These are phyloP conservation scores for Allomyces arbusculus DNA, from an alignment of 192 early-diverging fungal genomes.

Conservation along the genomic window DNA sequence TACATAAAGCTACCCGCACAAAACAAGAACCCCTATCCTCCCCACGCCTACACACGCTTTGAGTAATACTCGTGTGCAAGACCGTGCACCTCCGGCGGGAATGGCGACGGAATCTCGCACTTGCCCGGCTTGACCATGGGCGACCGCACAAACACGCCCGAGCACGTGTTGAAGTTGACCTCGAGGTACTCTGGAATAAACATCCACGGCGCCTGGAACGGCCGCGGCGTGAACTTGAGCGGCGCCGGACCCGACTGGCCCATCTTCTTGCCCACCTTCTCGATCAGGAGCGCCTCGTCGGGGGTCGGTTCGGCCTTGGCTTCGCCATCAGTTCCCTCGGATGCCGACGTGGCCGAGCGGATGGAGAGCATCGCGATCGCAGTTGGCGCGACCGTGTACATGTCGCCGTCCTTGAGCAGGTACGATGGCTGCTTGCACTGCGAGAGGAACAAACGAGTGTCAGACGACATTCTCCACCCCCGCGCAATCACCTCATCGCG, in stretches of 20 bases:
- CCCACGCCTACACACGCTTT: too few species aligned
- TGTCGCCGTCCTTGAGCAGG: conserved; percentile 62
- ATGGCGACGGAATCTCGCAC: conserved; percentile 87
- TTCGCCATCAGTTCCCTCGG: conserved; percentile 6
- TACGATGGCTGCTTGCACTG: conserved; percentile 59
- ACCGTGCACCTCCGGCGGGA: conserved; percentile 69
- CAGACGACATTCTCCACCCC: not conserved
- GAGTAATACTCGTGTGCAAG: conserved; percentile 86
- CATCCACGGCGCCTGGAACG: conserved; percentile 80
- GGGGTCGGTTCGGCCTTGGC: conserved; percentile 2
- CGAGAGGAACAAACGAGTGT: not conserved
- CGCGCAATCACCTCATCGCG: not conserved
- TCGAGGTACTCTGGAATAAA: conserved; percentile 93
- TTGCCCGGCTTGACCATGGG: conserved; percentile 66
- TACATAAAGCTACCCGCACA: too few species aligned
- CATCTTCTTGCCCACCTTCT: not conserved
- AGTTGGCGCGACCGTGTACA: conserved; percentile 60
- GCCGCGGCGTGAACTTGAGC: conserved; percentile 38
- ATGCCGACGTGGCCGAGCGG: conserved; percentile 11
- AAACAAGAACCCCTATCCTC: too few species aligned
- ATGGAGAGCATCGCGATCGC: conserved; percentile 42
- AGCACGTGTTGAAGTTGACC: conserved; percentile 88
- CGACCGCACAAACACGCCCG: conserved; percentile 62
- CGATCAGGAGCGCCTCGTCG: not conserved
- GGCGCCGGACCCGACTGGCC: too few species aligned